A percentile compares a stretch with the other conserved stretches of the same genome.
Evolutionary conservation across 2,329 filamentous ascomycete genomes (phyloP).

Genomic region (Fusarium sp.): DNA sequence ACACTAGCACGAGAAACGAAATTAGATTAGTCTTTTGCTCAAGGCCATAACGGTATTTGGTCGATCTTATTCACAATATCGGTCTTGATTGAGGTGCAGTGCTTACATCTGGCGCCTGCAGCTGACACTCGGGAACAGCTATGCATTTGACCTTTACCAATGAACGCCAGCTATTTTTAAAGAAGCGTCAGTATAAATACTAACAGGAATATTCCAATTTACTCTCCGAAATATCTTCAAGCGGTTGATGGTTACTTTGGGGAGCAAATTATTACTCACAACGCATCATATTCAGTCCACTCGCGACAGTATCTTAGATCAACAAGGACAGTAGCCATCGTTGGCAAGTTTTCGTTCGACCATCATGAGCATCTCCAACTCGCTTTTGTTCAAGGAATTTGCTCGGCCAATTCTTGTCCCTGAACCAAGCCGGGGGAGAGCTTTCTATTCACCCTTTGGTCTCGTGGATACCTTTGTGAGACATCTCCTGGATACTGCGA

Average conservation of each 20-base stretch:
- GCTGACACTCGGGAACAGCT: constrained; percentile 3
- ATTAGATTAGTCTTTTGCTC: too few relatives aligned
- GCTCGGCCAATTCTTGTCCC: constrained; percentile 37
- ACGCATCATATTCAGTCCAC: neutral
- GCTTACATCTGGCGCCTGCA: constrained; percentile 18
- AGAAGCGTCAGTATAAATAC: neutral
- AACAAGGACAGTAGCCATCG: neutral
- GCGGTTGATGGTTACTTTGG: neutral
- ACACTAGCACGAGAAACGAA: neutral
- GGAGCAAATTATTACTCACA: neutral
- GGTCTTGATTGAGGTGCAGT: neutral
- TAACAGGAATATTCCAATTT: neutral
- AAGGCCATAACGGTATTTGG: neutral
- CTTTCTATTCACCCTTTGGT: constrained; percentile 11
- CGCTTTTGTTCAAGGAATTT: constrained; percentile 44
- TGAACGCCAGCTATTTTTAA: neutral
- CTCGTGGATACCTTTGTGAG: constrained; percentile 47
- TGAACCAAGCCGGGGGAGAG: neutral
- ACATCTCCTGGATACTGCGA: constrained; percentile 45
- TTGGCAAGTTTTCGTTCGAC: neutral
- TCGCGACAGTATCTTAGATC: neutral
- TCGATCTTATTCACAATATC: neutral
- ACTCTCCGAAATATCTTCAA: neutral
- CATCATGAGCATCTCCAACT: constrained; percentile 43
- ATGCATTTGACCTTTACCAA: neutral